Evolutionary conservation across 176 grass and related monocot genomes (phyloP), one percentile per base, ranked within the genome.

Genomic region (Zoysia japonica): DNA sequence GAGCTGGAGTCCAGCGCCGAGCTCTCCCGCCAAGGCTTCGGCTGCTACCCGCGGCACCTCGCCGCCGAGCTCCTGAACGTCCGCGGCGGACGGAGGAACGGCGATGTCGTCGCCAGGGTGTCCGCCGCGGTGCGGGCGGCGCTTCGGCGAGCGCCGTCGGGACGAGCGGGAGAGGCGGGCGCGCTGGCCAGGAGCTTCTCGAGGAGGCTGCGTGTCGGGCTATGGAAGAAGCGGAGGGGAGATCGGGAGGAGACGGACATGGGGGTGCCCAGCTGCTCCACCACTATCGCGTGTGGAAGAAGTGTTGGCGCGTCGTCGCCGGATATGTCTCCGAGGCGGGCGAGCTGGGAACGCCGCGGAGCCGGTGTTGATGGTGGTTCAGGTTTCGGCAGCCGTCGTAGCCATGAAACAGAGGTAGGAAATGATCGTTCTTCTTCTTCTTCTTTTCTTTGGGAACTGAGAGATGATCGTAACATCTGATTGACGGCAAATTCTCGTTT

Each of bases 1-100:
- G 91, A 91, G 91, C 82, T 88, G 59, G 91, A 93, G 66, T 88
- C 79, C 48, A 83, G 16, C 69, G 75, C 82, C 4, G 88, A 93
- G 67, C 87, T 76, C 82, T 80, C 91, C 65, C 77, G 78, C 70
- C 77, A 71, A 72, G 73, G 86, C 12, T 85, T 91, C 61, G 82
- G 65, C 41, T 87, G 78, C 81, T 76, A 83, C 65, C 86, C 91
- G 82, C 75, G 88, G 35, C 79, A 93, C 50, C 91, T 91, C 45
- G 51, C 78, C 14, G 46, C 79, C 41, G 82, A 83, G 57, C 64
- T 90, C 72, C 62, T 74, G 8, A 59, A 47, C 54, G 76, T 69
- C 9, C 54, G 63, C 40, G 28, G 48, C 68, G 11, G 77, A 1
- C 63, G 78, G 65, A 63, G 73, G 40, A 88, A 43, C 79, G 67